Conservation (phyloP, 768 basidiomycete genomes). For the Termitomyces sp. region DNA sequence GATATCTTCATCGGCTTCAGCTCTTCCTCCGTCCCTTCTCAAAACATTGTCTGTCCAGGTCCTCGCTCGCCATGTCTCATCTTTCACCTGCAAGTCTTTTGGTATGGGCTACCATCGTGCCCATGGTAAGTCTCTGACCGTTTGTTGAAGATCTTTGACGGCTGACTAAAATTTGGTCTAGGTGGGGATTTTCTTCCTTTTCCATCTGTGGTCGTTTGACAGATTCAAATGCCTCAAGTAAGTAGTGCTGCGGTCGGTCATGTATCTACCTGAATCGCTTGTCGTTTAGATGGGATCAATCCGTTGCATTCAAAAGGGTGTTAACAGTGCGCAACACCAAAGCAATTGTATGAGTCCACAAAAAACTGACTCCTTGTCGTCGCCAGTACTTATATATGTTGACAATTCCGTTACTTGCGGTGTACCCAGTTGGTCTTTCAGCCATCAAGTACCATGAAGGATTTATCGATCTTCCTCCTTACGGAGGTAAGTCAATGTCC, state of each 20-base stretch:
- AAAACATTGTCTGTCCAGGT: slow-evolving; percentile 4
- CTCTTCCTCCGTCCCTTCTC: slow-evolving; percentile 8
- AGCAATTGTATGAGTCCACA: not conserved
- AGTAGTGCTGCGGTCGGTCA: slow-evolving; percentile 12
- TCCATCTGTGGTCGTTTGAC: slow-evolving; percentile 79
- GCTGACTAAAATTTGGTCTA: slow-evolving; percentile 17
- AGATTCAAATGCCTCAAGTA: slow-evolving; percentile 70
- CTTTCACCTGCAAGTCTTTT: slow-evolving; percentile 49
- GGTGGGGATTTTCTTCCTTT: slow-evolving; percentile 60
- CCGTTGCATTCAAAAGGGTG: slow-evolving; percentile 74
- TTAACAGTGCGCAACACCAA: slow-evolving; percentile 19
- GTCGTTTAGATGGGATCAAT: slow-evolving; percentile 55
- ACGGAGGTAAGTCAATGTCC: slow-evolving; percentile 39
- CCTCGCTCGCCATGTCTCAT: not conserved
- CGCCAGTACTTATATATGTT: slow-evolving; percentile 67
- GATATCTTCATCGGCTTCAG: not conserved
- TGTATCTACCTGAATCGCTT: not conserved
- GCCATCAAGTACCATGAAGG: slow-evolving; percentile 75
- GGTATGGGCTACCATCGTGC: slow-evolving; percentile 55
- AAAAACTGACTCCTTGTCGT: not conserved
- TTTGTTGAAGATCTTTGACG: not conserved
- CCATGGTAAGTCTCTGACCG: slow-evolving; percentile 34
- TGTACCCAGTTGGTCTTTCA: slow-evolving; percentile 58
- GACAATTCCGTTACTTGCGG: slow-evolving; percentile 52
- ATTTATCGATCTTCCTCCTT: slow-evolving; percentile 36